Evolutionary conservation across 2,329 filamentous ascomycete species (phyloP), one percentile per base, ranked within the genome.

Genomic region (Fusarium sulawesiense): DNA sequence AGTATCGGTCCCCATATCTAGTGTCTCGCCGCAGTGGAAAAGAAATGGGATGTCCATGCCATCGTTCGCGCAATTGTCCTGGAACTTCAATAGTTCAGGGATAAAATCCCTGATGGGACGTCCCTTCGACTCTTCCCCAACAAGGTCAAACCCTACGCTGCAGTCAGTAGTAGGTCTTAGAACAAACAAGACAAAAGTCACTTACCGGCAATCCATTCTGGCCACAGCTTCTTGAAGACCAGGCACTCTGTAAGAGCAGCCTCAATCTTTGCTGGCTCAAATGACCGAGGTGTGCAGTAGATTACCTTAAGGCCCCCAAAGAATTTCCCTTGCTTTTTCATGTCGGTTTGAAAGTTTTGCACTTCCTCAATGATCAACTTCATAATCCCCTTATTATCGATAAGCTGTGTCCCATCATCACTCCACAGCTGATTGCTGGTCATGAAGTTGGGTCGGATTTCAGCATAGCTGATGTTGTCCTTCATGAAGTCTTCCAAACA

Each of bases 1-100:
- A 2, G 85, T 84, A 7, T 88, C 86, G 25, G 84, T 85, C 40
- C 90, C 91, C 11, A 86, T 84, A 30, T 92, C 89, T 7, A 92
- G 82, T 2, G 91, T 92, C 80, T 94, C 92, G 25, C 91, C 92
- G 68, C 91, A 93, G 79, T 94, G 91, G 74, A 93, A 92, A 41
- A 93, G 81, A 74, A 93, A 92, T 0, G 91, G 91, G 4, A 93
- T 91, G 0, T 88, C 83, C 6, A 91, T 63, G 1, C 75, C 72
- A 1, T 82, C 76, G 2, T 70, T 60, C 8, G 79, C 74, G 78
- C 90, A 92, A 1, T 82, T 79, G 30, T 81, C 72, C 55, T 83
- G 80, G 74, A 92, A 92, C 2, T 82, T 80, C 5, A 89, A 78
- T 9, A 93, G 83, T 65, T 90, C 82, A 0, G 78, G 72, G 1